phyloP scores from a whole-genome alignment of 371 early-diverging fungal species.

The Mucor mucedo region DNA sequence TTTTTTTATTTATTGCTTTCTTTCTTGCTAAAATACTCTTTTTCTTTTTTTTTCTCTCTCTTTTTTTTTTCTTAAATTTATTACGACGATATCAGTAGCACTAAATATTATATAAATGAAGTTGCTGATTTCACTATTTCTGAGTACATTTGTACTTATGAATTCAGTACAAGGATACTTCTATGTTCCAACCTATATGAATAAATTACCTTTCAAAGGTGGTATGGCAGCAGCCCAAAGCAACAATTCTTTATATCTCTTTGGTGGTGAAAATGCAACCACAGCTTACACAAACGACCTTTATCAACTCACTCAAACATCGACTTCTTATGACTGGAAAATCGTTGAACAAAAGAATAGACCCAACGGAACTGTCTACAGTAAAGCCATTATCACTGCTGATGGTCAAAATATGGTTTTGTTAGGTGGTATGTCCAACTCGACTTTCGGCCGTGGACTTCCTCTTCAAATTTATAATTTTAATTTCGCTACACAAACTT shows the following conservation, averaged over 20 bases:
- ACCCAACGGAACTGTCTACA: constrained; percentile 23
- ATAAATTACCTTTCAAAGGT: constrained; percentile 33
- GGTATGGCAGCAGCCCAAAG: constrained; percentile 36
- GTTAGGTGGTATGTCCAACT: constrained; percentile 30
- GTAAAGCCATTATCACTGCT: constrained; percentile 27
- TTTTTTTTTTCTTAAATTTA: not conserved
- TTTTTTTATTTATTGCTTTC: constrained; percentile 14
- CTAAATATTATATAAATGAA: not conserved
- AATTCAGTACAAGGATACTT: constrained; percentile 30
- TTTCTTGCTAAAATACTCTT: not conserved
- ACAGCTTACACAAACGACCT: constrained; percentile 28
- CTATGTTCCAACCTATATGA: constrained; percentile 30
- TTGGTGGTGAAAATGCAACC: constrained; percentile 39
- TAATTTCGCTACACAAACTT: constrained; percentile 23
- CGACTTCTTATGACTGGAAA: constrained; percentile 26
- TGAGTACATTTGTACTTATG: constrained; percentile 3
- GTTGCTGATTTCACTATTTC: constrained; percentile 6
- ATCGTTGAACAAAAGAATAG: constrained; percentile 28
- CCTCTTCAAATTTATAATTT: constrained; percentile 26
- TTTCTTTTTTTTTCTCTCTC: constrained; percentile 4
- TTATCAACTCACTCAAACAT: constrained; percentile 31
- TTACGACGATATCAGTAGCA: no score
- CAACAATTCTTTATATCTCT: constrained; percentile 30
- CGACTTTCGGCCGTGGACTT: constrained; percentile 2
- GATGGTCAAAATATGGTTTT: constrained; percentile 27